Percentiles rank a stretch among this genome's conserved stretches.
Evolutionary conservation across 1,139 yeast species (phyloP).

Genomic region (Ogataea hybrid): DNA sequence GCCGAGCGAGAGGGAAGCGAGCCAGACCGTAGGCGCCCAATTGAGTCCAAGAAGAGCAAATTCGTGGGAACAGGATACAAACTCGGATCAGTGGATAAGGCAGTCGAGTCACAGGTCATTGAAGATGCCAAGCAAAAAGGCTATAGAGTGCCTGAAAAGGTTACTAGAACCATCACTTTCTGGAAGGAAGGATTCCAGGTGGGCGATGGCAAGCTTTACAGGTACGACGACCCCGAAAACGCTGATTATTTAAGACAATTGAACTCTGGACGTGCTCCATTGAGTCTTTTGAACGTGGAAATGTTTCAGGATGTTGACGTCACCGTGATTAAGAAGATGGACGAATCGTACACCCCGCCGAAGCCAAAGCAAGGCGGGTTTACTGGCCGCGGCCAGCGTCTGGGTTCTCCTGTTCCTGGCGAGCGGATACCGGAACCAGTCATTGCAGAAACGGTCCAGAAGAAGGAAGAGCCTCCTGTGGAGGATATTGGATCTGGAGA

Average conservation of each 20-base stretch:
- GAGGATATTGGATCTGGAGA: conserved; percentile 53
- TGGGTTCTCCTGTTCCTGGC: conserved; percentile 89
- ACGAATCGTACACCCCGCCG: conserved; percentile 79
- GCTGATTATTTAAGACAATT: conserved; percentile 73
- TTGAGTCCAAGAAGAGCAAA: conserved; percentile 34
- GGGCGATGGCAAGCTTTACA: conserved; percentile 80
- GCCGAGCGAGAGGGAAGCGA: conserved; percentile 47
- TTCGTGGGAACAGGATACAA: conserved; percentile 79
- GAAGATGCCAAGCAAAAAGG: conserved; percentile 27
- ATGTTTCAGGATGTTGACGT: conserved; percentile 97
- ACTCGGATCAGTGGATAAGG: conserved; percentile 58
- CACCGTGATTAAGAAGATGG: conserved; percentile 73
- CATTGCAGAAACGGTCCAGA: neutral
- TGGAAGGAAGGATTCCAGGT: conserved; percentile 97
- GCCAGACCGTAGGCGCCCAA: conserved; percentile 40
- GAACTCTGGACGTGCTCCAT: conserved; percentile 92
- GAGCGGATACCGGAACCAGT: conserved; percentile 1
- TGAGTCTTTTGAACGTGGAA: conserved; percentile 74
- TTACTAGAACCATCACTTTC: conserved; percentile 75
- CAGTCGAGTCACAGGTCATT: conserved; percentile 41
- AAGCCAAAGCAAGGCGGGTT: conserved; percentile 70
- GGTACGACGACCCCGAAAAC: conserved; percentile 91
- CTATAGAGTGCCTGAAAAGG: conserved; percentile 46
- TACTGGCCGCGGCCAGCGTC: conserved; percentile 78
- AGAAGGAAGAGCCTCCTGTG: conserved; percentile 34